Evolutionary conservation across 2,329 filamentous ascomycete species (phyloP).

Genomic region (Chrysosporium queenslandicum): DNA sequence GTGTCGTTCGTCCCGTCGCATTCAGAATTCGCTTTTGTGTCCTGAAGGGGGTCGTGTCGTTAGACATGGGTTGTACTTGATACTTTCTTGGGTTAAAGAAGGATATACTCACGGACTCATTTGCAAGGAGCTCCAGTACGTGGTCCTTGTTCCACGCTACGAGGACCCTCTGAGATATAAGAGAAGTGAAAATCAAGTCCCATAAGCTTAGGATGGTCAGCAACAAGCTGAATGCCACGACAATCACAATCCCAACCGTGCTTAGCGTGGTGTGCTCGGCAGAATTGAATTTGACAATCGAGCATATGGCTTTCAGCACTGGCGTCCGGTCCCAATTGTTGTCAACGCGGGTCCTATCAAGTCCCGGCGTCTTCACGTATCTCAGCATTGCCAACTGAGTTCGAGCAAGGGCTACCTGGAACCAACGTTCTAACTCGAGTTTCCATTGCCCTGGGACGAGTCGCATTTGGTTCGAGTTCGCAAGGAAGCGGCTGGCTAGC

Average conservation of each 20-base stretch:
- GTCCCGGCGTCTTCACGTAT: conserved; percentile 4
- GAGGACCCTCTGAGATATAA: not conserved
- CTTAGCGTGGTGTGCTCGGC: conserved; percentile 4
- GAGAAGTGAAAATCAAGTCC: not conserved
- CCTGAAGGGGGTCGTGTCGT: not conserved
- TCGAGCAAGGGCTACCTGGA: not conserved
- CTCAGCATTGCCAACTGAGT: conserved; percentile 1
- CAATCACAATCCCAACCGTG: conserved; percentile 1
- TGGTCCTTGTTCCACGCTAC: conserved; percentile 2
- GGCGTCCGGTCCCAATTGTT: not conserved
- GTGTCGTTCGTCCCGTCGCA: not conserved
- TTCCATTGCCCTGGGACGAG: conserved; percentile 9
- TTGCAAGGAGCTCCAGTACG: not conserved
- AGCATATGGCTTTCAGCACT: conserved; percentile 1
- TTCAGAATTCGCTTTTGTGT: not conserved
- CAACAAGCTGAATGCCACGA: not conserved
- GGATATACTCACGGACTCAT: not conserved
- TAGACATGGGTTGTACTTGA: not conserved
- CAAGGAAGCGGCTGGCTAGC: conserved; percentile 2
- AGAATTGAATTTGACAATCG: conserved; percentile 8
- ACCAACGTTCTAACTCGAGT: conserved; percentile 3
- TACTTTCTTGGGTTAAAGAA: not conserved
- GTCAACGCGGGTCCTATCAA: conserved; percentile 3
- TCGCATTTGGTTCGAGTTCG: conserved; percentile 1
- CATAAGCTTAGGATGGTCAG: conserved; percentile 3